Conservation (phyloP, 176 grass and related monocot genomes). For the Musa troglodytarum region DNA sequence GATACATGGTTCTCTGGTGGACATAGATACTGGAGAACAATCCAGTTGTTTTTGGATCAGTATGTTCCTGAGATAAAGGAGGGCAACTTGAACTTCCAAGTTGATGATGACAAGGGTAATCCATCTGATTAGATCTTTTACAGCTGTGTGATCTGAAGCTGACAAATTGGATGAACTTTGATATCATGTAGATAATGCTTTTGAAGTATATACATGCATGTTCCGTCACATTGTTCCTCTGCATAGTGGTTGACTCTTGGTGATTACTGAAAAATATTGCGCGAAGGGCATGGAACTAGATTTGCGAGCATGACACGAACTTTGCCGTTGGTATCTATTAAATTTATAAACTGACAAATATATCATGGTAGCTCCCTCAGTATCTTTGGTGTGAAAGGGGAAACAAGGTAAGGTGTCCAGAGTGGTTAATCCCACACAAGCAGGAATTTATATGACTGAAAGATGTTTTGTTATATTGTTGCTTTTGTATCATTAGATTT, state of each 20-base stretch:
- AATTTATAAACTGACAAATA: background rate
- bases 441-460: background rate
- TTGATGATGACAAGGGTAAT: slow-evolving; percentile 49
- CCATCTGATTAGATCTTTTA: background rate
- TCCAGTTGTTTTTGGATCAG: slow-evolving; percentile 69
- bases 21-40: slow-evolving; percentile 87
- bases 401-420: background rate
- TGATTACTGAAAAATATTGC: background rate
- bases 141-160: background rate
- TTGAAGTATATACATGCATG: background rate
- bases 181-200: background rate
- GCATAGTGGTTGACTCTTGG: background rate
- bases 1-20: slow-evolving; percentile 89
- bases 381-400: background rate
- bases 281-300: background rate
- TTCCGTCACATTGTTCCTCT: too few relatives aligned
- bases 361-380: background rate
- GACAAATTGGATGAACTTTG: background rate
- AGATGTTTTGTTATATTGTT: too few relatives aligned
- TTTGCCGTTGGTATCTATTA: background rate
- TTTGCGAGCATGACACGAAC: background rate
- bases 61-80: slow-evolving; percentile 42
- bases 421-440: background rate
- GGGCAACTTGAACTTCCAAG: slow-evolving; percentile 32
- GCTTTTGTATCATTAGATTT: too few relatives aligned